Base-by-base conservation (phyloP, 2,329 filamentous ascomycete genomes). In the Trichoderma pleuroti region DNA sequence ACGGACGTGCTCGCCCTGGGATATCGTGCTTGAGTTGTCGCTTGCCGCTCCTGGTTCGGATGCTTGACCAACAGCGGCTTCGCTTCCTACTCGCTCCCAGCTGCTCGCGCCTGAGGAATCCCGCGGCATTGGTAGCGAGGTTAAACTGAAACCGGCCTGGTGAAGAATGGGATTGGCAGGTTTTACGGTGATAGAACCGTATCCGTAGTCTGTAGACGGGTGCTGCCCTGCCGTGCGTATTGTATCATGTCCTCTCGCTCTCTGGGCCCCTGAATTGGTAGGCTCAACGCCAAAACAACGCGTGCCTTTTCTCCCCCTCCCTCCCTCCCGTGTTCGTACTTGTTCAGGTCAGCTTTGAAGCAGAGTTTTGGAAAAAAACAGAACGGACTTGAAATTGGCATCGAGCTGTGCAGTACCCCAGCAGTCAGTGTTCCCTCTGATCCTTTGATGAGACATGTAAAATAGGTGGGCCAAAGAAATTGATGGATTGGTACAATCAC, bases 21-120 rank as follows among this genome's bases (percentile, higher is more conserved):
- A 14, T 28, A 26, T 30, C 39, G 36, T 52, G 56, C 36, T 39
- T 12, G 56, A 66, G 49, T 26, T 56, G 49, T 66, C 63, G 63
- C 65, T 34, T 57, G 34, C 26, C 24, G 52, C 36, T 59, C 52
- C 28, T 60, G 26, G 39, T 49, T 14, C 64, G 3, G 39, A 2
- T 57, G 11, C 52, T 67, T 32, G 64, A 32, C 52, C 24, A 30
- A 30, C 32, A 28, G 24, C 64, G 52, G 64, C 34, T 67, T 67
- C 52, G 52, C 64, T 67, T 67, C 64, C 64, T 67, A 59, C 64
- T 67, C 54, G 65, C 32, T 49, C 28, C 65, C 65, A 49, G 26
- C 36, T 59, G 36, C 52, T 68, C 54, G 56, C 39, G 36, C 21
- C 54, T 46, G 11, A 26, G 18, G 36, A 24, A 68, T 59, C 57